Base-by-base conservation (phyloP, 2,329 filamentous ascomycete species). In the Didymella glomerata region DNA sequence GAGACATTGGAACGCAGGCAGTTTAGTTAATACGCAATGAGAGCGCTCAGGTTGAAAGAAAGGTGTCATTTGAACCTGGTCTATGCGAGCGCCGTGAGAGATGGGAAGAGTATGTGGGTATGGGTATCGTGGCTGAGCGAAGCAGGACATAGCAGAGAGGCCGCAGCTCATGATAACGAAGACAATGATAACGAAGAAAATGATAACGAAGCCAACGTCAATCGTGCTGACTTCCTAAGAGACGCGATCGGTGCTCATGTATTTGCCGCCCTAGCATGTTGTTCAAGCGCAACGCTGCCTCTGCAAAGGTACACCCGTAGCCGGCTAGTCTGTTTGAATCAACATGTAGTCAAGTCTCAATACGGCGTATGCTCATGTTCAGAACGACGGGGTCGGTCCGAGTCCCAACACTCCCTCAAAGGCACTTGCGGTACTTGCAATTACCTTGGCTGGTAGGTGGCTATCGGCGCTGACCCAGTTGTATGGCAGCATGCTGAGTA, bases 401-500 rank as follows among this genome's bases (percentile, higher is more conserved):
- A 48, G 30, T 2, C 46, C 46, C 11, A 48, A 18, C 13, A 36
- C 13, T 2, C 46, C 46, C 20, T 48, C 46, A 20, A 48, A 36
- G 7, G 46, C 46, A 3, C 46, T 36, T 3, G 18, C 46, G 14
- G 46, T 48, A 14, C 46, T 48, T 1, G 34, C 30, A 9, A 54
- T 47, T 18, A 41, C n/a, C 20, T 36, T 48, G 20, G 13, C 22
- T 0, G 53, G 46, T 18, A 54, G 10, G 4, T 10, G 34, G 24
- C 42, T 54, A 34, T 54, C 51, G 8, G 42, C 51, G 9, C 51
- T 54, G 8, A 54, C 5, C 9, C 38, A 28, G 9, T 47, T 46
- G 10, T 13, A 10, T 11, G 44, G 44, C 4, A 54, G 25, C 25
- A 22, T 30, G 18, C 51, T 27, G 2, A 47, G 41, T 13, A 16